Base-by-base conservation (phyloP, 805 yeast species). In the Monosporozyma servazzii region DNA sequence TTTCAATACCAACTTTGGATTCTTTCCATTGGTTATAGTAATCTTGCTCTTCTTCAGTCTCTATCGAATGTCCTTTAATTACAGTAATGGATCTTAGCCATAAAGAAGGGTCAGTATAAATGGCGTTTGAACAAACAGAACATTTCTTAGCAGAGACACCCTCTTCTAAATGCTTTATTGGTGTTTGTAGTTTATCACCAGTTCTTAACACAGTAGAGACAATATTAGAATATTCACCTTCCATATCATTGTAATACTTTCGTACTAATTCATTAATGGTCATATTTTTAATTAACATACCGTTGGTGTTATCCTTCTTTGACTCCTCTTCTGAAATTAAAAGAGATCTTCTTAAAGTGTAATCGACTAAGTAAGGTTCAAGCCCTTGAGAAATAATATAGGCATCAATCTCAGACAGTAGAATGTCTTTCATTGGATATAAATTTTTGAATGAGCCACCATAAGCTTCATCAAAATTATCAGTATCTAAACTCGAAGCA, bases 161-260 rank as follows among this genome's bases (percentile, higher is more conserved):
- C 36, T 46, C 17, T 43, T 46, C 20, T 30, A 31, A 41, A 29
- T 10, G 10, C 29, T 23, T 20, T 27, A 8, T 30, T 51, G 86
- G 87, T 7, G 73, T 73, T 1, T 75, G 76, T 45, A 90, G 68
- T 64, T 91, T 89, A 47, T 82, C 82, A 5, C 93, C 96, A 0
- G 96, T 89, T 57, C 87, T 83, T 13, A 89, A 89, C 20, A 91
- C 97, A 0, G 98, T 90, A 0, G 96, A 85, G 2, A 90, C 89
- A 2, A 91, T 86, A 51, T 91, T 87, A 0, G 96, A 89, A 62
- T 89, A 89, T 15, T 82, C 89, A 5, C 75, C 75, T 60, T 88
- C 96, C 23, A 90, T 79, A 33, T 75, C 74, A 30, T 72, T 75
- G 58, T 88, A 88, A 66, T 91, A 91, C 48, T 81, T 77, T 27